Base-by-base conservation (phyloP, 768 basidiomycete genomes). In the Boletus subparvulus region DNA sequence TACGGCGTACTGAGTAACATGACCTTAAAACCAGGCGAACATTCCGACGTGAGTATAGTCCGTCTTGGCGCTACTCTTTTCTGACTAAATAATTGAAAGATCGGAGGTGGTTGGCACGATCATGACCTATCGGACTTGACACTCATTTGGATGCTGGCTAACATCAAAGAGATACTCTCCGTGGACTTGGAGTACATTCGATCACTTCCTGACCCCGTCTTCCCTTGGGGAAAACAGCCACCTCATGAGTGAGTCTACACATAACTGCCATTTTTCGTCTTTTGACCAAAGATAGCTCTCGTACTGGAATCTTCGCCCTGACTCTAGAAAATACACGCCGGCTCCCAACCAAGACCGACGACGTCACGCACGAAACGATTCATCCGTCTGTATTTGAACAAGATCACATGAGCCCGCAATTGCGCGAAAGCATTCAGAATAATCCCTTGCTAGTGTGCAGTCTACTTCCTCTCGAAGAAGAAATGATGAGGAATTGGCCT, bases 111-210 rank as follows among this genome's bases (percentile, higher is more conserved):
- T 39, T 90, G 83, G 69, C 65, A 76, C 30, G 75, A 82, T 43
- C 88, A 88, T 66, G 88, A 90, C 61, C 68, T 90, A 30, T 78
- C 88, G 0, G 86, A 88, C 63, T 43, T 89, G 26, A 78, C 83
- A 14, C 72, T 90, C 48, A 69, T 72, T 42, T 87, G 85, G 86
- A 86, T 87, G 83, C 77, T 76, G 51, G 80, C 84, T 5, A 80
- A 87, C 57, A 70, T 89, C 32, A 75, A 72, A 36, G 75, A 80
- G 45, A 78, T 83, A 14, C 68, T 90, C 33, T 81, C 81, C 3
- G 64, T 89, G 50, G 84, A 90, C 63, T 60, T 75, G 33, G 59
- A 71, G 11, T 88, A 90, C 59, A 57, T 88, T 9, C 65, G 65
- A 40, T 73, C 76, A 13, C 75, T 85, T 17, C 73, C 78, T 2